A percentile compares a stretch with the other conserved stretches of the same genome.
Evolutionary conservation across 2,329 filamentous ascomycete species (phyloP).

Genomic region (Monosporascus sp.): DNA sequence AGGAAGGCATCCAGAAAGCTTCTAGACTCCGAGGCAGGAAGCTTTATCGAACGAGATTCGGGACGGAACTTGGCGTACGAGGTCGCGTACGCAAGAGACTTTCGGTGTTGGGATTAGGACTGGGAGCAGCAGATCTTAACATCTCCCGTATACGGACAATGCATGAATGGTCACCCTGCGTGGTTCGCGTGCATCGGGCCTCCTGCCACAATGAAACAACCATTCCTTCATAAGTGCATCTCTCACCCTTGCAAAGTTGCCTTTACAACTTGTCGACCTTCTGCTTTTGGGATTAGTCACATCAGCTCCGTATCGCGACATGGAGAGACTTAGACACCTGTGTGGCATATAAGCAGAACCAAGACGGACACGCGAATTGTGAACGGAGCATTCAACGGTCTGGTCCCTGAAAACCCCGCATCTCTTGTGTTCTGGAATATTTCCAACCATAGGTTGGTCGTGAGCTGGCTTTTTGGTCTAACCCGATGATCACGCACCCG

Average conservation of each 20-base stretch:
- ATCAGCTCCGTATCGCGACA: not conserved
- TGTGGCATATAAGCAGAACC: not conserved
- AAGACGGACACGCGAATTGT: not conserved
- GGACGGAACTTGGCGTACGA: no score
- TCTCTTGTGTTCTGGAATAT: not conserved
- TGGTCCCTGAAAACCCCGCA: not conserved
- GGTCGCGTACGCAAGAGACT: no score
- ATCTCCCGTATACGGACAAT: no score
- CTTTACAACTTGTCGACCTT: not conserved
- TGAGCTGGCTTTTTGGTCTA: not conserved
- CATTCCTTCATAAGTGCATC: not conserved
- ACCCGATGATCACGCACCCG: not conserved
- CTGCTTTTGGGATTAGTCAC: not conserved
- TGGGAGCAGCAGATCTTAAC: no score
- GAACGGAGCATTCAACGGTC: not conserved
- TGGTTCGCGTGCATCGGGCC: no score
- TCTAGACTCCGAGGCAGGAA: constrained; percentile 12
- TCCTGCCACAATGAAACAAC: not conserved
- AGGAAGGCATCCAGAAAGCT: constrained; percentile 12
- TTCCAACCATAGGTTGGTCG: not conserved
- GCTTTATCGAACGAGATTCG: no score
- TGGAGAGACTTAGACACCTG: not conserved
- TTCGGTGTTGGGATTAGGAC: no score
- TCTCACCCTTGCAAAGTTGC: not conserved
- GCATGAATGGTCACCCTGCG: no score